A percentile compares a stretch with the other conserved stretches of the same genome.
phyloP scores from a whole-genome alignment of 2,329 filamentous ascomycete genomes.

The Cladophialophora psammophila region DNA sequence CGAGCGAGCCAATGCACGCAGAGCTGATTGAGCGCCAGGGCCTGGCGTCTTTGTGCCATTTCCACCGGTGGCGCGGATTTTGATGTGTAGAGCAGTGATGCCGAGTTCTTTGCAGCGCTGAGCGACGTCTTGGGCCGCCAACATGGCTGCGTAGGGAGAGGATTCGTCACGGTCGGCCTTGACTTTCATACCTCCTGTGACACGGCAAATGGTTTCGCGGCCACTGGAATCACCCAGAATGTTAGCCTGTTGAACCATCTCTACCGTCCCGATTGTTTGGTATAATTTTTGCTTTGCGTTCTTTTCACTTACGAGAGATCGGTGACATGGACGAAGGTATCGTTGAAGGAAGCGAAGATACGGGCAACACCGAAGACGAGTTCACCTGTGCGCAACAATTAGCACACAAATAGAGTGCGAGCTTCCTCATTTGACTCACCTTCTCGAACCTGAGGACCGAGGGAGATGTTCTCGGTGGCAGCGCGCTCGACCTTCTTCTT shows the following conservation, averaged over 20 bases:
- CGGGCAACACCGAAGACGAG: constrained; percentile 97
- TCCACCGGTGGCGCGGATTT: constrained; percentile 99
- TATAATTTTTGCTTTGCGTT: constrained; percentile 14
- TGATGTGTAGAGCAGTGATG: constrained; percentile 98
- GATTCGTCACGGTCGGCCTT: constrained; percentile 99
- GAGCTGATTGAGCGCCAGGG: constrained; percentile 97
- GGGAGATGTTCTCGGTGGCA: constrained; percentile 94
- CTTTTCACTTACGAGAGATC: constrained; percentile 81
- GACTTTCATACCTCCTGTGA: constrained; percentile 99
- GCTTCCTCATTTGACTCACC: constrained; percentile 63
- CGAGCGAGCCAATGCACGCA: constrained; percentile 97
- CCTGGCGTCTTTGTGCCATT: constrained; percentile 99
- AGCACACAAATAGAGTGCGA: constrained; percentile 22
- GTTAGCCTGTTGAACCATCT: constrained; percentile 64
- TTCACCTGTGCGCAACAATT: constrained; percentile 68
- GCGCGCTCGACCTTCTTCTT: constrained; percentile 85
- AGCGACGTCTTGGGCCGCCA: constrained; percentile 98
- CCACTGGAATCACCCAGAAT: constrained; percentile 79
- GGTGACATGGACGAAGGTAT: constrained; percentile 97
- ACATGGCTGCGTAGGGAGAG: constrained; percentile 99
- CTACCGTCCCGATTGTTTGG: constrained; percentile 18
- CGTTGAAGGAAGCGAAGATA: constrained; percentile 96
- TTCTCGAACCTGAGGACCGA: constrained; percentile 96
- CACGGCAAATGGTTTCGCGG: constrained; percentile 99
- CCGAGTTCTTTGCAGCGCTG: constrained; percentile 84